Evolutionary conservation across 2,329 filamentous ascomycete species (phyloP), one percentile per base, ranked within the genome.

Genomic region (Beauveria rudraprayagi): DNA sequence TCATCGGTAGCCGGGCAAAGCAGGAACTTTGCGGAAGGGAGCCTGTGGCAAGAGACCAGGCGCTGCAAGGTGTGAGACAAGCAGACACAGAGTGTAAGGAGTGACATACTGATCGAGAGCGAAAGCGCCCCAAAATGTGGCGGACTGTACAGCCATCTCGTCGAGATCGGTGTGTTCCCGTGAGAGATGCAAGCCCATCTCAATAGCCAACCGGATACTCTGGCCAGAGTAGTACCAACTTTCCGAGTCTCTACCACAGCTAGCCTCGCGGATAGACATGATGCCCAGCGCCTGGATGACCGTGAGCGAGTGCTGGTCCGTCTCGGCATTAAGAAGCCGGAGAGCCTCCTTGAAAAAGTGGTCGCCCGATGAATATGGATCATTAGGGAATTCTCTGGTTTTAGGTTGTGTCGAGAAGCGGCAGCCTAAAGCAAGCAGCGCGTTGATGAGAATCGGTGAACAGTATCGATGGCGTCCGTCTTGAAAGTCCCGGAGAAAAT

Each of bases 221-320:
- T 90, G 84, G 1, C 88, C 88, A 2, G 86, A 84, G 64, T 89
- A 88, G 62, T 84, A 88, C 78, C 88, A 90, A 56, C 87, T 89
- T 65, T 87, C 84, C 34, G 86, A 89, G 67, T 91, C 86, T 40
- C 88, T 80, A 0, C 88, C 88, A 64, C 84, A 86, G 67, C 87
- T 90, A 3, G 86, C 87, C 73, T 92, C 88, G 47, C 88, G 78
- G 64, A 91, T 85, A 6, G 86, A 87, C 87, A 92, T 89, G 66
- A 92, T 83, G 6, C 87, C 87, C 19, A 92, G 75, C 1, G 89
- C 88, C 73, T 92, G 89, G 50, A 90, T 86, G 5, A 86, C 90
- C 2, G 88, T 89, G 34, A 91, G 73, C 7, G 72, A 81, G 63
- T 89, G 83, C 57, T 84, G 82, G 62, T 89, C 76, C 2, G 75